Evolutionary conservation across 345 rosid species (phyloP).

Genomic region (Salix arbutifolia): DNA sequence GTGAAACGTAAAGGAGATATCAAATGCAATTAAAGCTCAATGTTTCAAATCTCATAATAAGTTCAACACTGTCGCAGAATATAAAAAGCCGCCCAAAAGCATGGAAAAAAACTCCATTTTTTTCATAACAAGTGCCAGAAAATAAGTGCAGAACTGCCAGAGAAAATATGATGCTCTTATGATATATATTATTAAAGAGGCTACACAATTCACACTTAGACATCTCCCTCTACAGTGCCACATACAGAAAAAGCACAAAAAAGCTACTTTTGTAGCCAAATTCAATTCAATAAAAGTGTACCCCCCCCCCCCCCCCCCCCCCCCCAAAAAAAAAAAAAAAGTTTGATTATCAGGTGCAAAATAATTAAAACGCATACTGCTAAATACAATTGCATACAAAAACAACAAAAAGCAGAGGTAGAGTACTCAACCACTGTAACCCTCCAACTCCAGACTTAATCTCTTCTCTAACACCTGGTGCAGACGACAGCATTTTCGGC

Average conservation of each 20-base stretch:
- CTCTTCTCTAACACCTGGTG: slow-evolving; percentile 42
- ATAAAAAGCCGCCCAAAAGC: not conserved
- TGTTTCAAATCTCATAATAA: not conserved
- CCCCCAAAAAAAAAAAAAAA: slow-evolving; percentile 1
- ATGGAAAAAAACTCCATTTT: not conserved
- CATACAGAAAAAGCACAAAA: not conserved
- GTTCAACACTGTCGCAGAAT: not conserved
- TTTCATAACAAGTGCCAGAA: not conserved
- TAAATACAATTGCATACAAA: slow-evolving; percentile 62
- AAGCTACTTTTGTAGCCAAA: slow-evolving; percentile 38
- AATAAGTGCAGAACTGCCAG: not conserved
- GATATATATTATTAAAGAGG: slow-evolving; percentile 19
- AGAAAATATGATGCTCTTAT: slow-evolving; percentile 1
- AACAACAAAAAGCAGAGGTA: slow-evolving; percentile 39
- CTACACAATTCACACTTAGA: slow-evolving; percentile 15
- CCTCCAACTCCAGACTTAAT: slow-evolving; percentile 32
- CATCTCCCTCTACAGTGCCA: slow-evolving; percentile 1
- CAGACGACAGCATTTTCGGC: slow-evolving; percentile 45
- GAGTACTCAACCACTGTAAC: slow-evolving; percentile 2
- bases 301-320: not conserved
- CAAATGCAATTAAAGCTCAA: not conserved
- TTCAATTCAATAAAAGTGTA: slow-evolving; percentile 34
- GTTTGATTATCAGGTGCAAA: slow-evolving; percentile 13
- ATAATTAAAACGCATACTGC: slow-evolving; percentile 33
- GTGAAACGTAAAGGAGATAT: not conserved